phyloP scores from a whole-genome alignment of 768 basidiomycete genomes.

The Lactarius hengduanensis region DNA sequence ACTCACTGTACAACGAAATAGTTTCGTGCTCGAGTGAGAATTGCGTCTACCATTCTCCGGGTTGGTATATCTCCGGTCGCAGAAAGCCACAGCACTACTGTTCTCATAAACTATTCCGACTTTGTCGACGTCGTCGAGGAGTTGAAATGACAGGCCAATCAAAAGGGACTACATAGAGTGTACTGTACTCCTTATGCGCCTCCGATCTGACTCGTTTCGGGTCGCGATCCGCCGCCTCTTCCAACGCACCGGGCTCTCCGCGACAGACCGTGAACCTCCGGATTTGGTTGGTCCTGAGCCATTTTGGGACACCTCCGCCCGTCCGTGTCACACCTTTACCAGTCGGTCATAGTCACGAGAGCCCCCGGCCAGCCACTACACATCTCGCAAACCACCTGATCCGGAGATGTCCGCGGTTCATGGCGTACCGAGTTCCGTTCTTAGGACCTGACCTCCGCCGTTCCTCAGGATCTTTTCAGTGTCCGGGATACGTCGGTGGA shows the following conservation, averaged over 20 bases:
- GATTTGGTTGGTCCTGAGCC: neutral
- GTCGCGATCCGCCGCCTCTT: too few species aligned
- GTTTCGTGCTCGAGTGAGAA: too few species aligned
- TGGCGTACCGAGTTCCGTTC: neutral
- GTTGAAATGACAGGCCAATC: too few species aligned
- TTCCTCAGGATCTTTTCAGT: conserved; percentile 1
- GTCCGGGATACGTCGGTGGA: conserved; percentile 2
- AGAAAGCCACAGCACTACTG: too few species aligned
- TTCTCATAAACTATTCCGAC: too few species aligned
- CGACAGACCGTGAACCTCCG: neutral
- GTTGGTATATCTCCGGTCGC: too few species aligned
- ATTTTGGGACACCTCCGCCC: neutral
- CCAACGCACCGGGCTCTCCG: too few species aligned
- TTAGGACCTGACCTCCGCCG: neutral
- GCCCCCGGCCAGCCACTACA: neutral
- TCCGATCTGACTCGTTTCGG: too few species aligned
- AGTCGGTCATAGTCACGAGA: neutral
- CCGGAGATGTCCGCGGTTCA: neutral
- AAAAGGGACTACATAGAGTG: too few species aligned
- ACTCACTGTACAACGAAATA: too few species aligned
- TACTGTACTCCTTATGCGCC: neutral
- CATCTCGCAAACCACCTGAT: neutral
- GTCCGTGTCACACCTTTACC: neutral
- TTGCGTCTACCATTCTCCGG: too few species aligned
- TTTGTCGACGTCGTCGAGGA: too few species aligned